Base-by-base conservation (phyloP, 257 asterid genomes). In the Avicennia marina region DNA sequence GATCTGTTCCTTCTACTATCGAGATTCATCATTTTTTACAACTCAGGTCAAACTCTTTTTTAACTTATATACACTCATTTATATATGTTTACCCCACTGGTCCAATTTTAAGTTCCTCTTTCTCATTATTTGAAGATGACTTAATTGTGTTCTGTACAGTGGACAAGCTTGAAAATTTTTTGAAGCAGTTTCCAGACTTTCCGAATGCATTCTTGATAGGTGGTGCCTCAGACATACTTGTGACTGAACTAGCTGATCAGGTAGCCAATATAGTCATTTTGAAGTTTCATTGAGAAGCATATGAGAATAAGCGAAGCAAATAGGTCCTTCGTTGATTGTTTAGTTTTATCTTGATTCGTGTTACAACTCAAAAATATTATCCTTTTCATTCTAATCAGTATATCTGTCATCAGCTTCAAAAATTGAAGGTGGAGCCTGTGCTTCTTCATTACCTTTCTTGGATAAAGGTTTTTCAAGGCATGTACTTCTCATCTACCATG, bases 401-500 rank as follows among this genome's bases (percentile, higher is more conserved):
- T 55, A 29, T 42, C 38, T 20, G 65, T 56, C n/a, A 26, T 58
- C 86, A 93, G 98, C 88, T 93, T 72, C 94, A 83, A 72, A 89
- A 81, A 67, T 65, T 93, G 74, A 93, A 93, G 84, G 97, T 93
- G 74, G 98, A 93, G 75, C 98, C 96, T 7, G 98, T 82, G 46
- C 87, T 93, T 60, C 82, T 93, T 63, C 95, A 93, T 74, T 93
- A 93, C 81, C 95, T 88, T 53, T 73, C 95, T 55, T 90, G 83
- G 61, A 71, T 83, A 49, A 83, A 74, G 66, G 72, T 66, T 64
- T 94, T 88, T 36, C 90, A 63, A 71, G 98, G 97, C 86, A 36
- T n/a, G n/a, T n/a, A n/a, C n/a, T n/a, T n/a, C n/a, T n/a, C n/a
- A n/a, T n/a, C n/a, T n/a, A n/a, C n/a, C n/a, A n/a, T n/a, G n/a